These are phyloP conservation scores for Saturnispora saitoi DNA, from an alignment of 805 yeast genomes.

Conservation along the genomic window DNA sequence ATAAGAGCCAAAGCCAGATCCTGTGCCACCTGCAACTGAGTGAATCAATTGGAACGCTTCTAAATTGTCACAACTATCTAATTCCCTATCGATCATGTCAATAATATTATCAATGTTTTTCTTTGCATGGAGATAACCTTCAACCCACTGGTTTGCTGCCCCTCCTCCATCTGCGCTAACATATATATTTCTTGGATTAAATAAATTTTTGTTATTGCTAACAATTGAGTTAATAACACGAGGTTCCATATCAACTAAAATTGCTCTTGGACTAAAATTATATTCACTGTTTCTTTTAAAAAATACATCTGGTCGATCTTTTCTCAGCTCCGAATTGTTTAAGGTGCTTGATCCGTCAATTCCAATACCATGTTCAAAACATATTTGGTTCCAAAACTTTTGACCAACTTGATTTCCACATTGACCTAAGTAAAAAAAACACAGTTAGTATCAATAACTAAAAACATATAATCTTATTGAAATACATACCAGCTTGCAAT, in stretches of 20 bases:
- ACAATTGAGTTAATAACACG: conserved; percentile 63
- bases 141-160: conserved; percentile 95
- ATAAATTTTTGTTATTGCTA: conserved; percentile 34
- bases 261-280: conserved; percentile 80
- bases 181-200: conserved; percentile 77
- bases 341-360: conserved; percentile 5
- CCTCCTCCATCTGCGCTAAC: conserved; percentile 78
- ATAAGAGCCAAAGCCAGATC: conserved; percentile 75
- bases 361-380: conserved; percentile 74
- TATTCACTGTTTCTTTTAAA: conserved; percentile 63
- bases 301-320: conserved; percentile 78
- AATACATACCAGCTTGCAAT: conserved; percentile 45
- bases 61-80: conserved; percentile 81
- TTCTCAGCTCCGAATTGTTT: conserved; percentile 21
- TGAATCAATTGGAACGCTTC: conserved; percentile 89
- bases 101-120: conserved; percentile 61
- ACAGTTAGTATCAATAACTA: conserved; percentile 9
- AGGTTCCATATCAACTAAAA: conserved; percentile 85
- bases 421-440: conserved; percentile 45
- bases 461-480: not conserved
- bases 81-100: conserved; percentile 80
- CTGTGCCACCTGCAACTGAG: conserved; percentile 98
- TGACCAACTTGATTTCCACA: conserved; percentile 96
- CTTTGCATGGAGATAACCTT: conserved; percentile 74
- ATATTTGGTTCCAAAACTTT: conserved; percentile 85